Percentiles rank a stretch among this genome's conserved stretches.
phyloP scores from a whole-genome alignment of 768 basidiomycete species.

The Leccinum fibrillosum region DNA sequence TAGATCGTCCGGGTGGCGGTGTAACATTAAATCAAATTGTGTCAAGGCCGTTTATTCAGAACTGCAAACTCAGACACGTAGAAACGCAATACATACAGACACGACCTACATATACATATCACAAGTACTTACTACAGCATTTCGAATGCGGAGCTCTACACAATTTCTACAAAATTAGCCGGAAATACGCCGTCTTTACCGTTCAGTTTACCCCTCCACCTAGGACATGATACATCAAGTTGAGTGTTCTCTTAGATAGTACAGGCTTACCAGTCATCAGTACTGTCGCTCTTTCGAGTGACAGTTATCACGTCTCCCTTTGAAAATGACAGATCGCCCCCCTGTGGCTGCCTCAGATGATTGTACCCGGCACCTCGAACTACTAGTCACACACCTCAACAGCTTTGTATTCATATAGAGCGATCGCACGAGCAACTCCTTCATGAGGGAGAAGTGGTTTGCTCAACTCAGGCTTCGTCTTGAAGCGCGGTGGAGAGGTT shows the following conservation, averaged over 20 bases:
- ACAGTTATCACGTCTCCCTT: slow-evolving; percentile 75
- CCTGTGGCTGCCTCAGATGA: slow-evolving; percentile 35
- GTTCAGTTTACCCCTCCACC: slow-evolving; percentile 76
- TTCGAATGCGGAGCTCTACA: slow-evolving; percentile 20
- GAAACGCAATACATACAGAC: slow-evolving; percentile 1
- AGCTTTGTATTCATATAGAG: slow-evolving; percentile 70
- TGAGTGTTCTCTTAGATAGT: not conserved
- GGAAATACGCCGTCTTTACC: slow-evolving; percentile 70
- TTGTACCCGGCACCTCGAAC: not conserved
- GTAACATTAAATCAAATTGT: not conserved
- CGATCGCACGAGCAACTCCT: slow-evolving; percentile 70
- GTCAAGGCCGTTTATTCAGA: too few relatives aligned
- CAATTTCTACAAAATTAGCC: slow-evolving; percentile 79
- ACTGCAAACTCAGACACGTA: not conserved
- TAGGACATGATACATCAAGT: slow-evolving; percentile 22
- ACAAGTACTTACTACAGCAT: not conserved
- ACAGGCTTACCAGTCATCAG: slow-evolving; percentile 64
- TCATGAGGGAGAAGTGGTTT: slow-evolving; percentile 50
- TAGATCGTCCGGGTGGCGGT: too few relatives aligned
- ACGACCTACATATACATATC: not conserved
- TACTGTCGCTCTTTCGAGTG: slow-evolving; percentile 65
- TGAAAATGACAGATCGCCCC: slow-evolving; percentile 70
- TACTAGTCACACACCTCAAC: slow-evolving; percentile 50
- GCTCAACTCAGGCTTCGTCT: slow-evolving; percentile 48
- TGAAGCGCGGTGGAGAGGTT: slow-evolving; percentile 33